These are phyloP conservation scores for Micromonas pusilla DNA, from an alignment of 139 green algal species.

Conservation along the genomic window DNA sequence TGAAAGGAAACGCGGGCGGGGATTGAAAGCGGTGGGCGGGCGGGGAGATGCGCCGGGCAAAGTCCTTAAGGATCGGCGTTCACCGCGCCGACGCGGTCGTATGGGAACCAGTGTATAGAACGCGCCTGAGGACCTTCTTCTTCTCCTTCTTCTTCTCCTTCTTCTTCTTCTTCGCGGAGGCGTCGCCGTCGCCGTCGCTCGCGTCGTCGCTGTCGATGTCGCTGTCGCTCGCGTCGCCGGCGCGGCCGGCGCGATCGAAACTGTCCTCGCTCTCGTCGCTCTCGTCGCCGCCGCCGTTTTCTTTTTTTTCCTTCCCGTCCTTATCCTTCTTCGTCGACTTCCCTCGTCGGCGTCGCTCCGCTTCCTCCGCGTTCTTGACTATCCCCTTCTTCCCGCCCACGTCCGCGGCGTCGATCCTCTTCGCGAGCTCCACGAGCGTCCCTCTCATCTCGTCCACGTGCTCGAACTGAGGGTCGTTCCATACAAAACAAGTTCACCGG, in stretches of 20 bases:
- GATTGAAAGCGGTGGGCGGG: too few relatives aligned
- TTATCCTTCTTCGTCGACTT: background rate
- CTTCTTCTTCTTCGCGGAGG: background rate
- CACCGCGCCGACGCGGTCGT: too few relatives aligned
- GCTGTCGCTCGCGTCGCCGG: background rate
- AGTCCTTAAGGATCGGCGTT: too few relatives aligned
- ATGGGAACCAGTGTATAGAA: too few relatives aligned
- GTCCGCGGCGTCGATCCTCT: background rate
- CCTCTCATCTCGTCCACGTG: background rate
- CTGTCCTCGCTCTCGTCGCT: background rate
- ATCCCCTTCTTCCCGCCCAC: constrained; percentile 4
- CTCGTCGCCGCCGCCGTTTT: background rate
- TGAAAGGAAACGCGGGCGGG: too few relatives aligned
- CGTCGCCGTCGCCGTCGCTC: background rate
- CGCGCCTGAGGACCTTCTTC: background rate
- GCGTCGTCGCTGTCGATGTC: background rate
- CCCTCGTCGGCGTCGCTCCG: background rate
- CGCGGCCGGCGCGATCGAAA: background rate
- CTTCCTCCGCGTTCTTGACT: background rate
- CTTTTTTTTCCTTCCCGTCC: background rate
- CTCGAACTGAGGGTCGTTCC: too few relatives aligned
- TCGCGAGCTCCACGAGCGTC: background rate
- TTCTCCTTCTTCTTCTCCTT: background rate
- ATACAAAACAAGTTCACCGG: too few relatives aligned
- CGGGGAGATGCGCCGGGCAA: too few relatives aligned